Base-by-base conservation (phyloP, 1,284 basidiomycete genomes). In the Amylostereum areolatum region DNA sequence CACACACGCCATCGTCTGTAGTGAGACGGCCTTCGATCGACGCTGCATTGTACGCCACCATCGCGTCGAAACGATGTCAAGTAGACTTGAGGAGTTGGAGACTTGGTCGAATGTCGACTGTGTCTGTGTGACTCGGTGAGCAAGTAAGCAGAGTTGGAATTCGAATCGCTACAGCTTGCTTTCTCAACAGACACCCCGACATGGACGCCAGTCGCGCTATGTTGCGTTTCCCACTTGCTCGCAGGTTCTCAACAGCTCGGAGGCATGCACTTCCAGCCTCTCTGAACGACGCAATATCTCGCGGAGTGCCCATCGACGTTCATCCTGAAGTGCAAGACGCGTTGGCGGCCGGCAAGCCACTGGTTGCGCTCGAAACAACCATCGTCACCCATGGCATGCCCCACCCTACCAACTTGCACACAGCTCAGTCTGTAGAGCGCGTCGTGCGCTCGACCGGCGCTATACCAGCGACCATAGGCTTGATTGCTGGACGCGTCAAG, bases 341-440 rank as follows among this genome's bases (percentile, higher is more conserved):
- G 2, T 72, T 95, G 30, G 70, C 74, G 11, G 67, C 71, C 43
- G 68, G 68, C 33, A 71, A 67, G 57, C 80, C 86, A 37, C 70
- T 89, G 43, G 86, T 89, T 7, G 87, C 87, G 24, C 74, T 90
- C n/a, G 88, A 90, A 61, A 92, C 91, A 1, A 88, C 95, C 1
- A 84, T 99, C 53, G 84, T 97, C 52, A 95, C 95, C 0, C 92
- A 97, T 73, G 96, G 92, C 30, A 82, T 94, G 71, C 87, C 89
- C 0, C 80, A 82, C 57, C 93, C 94, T 0, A 73, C 75, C 42
- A 97, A 94, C 61, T 67, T 89, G 12, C 72, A 84, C 32, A 85
- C 89, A 11, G 86, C 91, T 0, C 70, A 71, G 27, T 84, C 85
- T 5, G 74, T 95, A 18, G 92, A 97, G 64, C 63, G 65, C 8